These are phyloP conservation scores for Diaporthe nobilis DNA, from an alignment of 2,329 filamentous ascomycete genomes.

Conservation along the genomic window DNA sequence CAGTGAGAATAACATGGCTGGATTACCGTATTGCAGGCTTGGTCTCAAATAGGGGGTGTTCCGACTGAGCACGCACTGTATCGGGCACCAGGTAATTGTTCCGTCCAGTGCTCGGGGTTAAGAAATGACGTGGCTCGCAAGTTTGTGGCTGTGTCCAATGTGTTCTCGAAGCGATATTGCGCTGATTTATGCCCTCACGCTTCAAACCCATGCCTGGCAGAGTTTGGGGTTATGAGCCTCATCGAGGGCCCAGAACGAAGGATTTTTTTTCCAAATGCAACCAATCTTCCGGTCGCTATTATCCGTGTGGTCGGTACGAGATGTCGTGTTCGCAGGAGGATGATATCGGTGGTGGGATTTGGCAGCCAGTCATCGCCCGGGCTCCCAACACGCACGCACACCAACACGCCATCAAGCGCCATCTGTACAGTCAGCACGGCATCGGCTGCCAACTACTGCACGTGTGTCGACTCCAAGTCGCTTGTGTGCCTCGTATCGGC, in stretches of 20 bases:
- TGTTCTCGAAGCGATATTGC: conserved; percentile 34
- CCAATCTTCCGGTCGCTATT: conserved; percentile 14
- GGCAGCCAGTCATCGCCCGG: conserved; percentile 1
- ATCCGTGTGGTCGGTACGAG: conserved; percentile 23
- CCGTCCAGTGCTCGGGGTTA: conserved; percentile 16
- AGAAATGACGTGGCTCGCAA: conserved; percentile 34
- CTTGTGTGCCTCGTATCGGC: conserved; percentile 40
- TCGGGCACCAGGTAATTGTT: conserved; percentile 29
- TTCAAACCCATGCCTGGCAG: background rate
- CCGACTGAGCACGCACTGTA: conserved; percentile 3
- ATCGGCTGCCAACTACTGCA: conserved; percentile 31
- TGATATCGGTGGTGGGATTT: background rate
- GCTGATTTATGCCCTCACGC: conserved; percentile 23
- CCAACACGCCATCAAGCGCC: conserved; percentile 17
- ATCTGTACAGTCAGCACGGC: conserved; percentile 27
- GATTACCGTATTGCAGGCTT: conserved; percentile 11
- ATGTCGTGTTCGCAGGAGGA: conserved; percentile 13
- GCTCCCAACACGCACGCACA: background rate
- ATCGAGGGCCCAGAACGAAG: conserved; percentile 7
- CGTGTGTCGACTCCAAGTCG: background rate
- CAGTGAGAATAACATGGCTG: background rate
- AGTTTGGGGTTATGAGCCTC: conserved; percentile 10
- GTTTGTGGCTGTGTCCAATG: conserved; percentile 34
- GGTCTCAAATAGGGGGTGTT: conserved; percentile 2
- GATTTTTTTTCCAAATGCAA: background rate